phyloP scores from a whole-genome alignment of 352 stramenopile species.

The Phytophthora sansomeana region DNA sequence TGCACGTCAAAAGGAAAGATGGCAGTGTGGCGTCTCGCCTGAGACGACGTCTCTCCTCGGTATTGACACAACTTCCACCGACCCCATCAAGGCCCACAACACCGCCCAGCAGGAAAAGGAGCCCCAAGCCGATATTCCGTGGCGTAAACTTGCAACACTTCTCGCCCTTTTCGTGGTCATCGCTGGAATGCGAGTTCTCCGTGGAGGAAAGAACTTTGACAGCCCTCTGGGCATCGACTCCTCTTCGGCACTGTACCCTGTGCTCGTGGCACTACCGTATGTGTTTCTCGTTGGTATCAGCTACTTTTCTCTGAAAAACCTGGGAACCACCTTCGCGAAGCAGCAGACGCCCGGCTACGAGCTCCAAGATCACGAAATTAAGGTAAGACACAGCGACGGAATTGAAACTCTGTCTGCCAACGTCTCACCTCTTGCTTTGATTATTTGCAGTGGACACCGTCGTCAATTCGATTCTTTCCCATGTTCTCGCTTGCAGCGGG shows the following conservation, averaged over 20 bases:
- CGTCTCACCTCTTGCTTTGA: slow-evolving; percentile 1
- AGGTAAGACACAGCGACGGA: slow-evolving; percentile 24
- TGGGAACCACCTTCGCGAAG: slow-evolving; percentile 50
- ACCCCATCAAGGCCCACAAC: slow-evolving; percentile 30
- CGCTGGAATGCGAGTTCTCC: slow-evolving; percentile 93
- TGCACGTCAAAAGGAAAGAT: slow-evolving; percentile 89
- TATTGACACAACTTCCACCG: slow-evolving; percentile 3
- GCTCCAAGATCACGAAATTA: slow-evolving; percentile 55
- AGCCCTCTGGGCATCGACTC: slow-evolving; percentile 92
- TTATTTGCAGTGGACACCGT: slow-evolving; percentile 52
- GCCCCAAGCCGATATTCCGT: slow-evolving; percentile 63
- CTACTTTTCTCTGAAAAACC: slow-evolving; percentile 71
- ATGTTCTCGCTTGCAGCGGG: slow-evolving; percentile 90
- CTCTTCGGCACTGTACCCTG: slow-evolving; percentile 76
- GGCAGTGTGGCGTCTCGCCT: slow-evolving; percentile 44
- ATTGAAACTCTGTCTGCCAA: neutral
- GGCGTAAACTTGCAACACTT: slow-evolving; percentile 85
- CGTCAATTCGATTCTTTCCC: slow-evolving; percentile 89
- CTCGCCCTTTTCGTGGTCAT: slow-evolving; percentile 90
- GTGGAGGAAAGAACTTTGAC: slow-evolving; percentile 88
- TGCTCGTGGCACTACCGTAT: slow-evolving; percentile 65
- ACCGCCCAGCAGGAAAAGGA: slow-evolving; percentile 16
- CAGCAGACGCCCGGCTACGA: slow-evolving; percentile 66
- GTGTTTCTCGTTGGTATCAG: slow-evolving; percentile 81
- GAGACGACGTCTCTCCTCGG: slow-evolving; percentile 27